A percentile compares a stretch with the other conserved stretches of the same genome.
Conservation (phyloP, 2,329 filamentous ascomycete genomes). For the Pseudogymnoascus sp. region DNA sequence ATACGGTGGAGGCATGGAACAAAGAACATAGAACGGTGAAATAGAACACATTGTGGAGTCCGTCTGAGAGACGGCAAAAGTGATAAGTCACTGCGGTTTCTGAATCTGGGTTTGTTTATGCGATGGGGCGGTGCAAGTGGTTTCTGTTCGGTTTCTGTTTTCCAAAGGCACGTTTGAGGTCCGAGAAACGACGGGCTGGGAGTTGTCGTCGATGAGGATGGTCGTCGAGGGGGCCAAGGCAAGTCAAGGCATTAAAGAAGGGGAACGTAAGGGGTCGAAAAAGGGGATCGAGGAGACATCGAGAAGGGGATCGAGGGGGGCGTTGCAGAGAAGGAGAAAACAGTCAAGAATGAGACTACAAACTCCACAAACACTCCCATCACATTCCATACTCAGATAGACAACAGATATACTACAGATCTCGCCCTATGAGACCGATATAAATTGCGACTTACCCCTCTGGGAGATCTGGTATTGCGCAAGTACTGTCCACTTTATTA, state of each 20-base stretch:
- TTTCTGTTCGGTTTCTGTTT: constrained; percentile 7
- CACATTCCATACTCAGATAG: neutral
- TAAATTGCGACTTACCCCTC: neutral
- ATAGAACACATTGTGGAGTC: neutral
- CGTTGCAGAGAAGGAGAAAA: neutral
- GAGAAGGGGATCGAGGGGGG: neutral
- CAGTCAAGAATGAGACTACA: neutral
- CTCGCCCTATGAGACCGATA: neutral
- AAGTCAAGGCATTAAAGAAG: neutral
- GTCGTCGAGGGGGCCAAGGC: neutral
- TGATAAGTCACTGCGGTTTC: neutral
- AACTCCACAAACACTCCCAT: neutral
- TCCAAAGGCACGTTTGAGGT: neutral
- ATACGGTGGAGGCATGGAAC: neutral
- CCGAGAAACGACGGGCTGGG: neutral
- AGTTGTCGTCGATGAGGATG: neutral
- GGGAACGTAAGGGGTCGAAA: neutral
- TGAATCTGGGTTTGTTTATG: neutral
- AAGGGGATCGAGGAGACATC: neutral
- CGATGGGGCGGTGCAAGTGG: constrained; percentile 1
- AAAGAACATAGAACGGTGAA: neutral
- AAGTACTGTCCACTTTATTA: constrained; percentile 4
- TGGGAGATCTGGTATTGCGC: neutral
- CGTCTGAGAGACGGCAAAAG: neutral
- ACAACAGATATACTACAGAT: neutral